Base-by-base conservation (phyloP, 2,329 filamentous ascomycete species). In the Sclerotinia minor region DNA sequence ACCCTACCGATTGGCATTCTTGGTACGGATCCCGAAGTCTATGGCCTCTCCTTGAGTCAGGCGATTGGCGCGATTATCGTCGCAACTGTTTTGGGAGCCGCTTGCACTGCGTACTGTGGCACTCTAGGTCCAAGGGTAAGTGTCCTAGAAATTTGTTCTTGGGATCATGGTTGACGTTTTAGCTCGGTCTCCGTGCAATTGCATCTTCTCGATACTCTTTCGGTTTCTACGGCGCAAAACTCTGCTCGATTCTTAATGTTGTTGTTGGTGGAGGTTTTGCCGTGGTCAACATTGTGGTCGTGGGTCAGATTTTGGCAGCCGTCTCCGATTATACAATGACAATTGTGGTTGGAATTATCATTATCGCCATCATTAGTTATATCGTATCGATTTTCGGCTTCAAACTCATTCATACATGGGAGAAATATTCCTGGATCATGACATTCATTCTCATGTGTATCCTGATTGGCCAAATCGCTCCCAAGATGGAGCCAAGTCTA, bases 181-280 rank as follows among this genome's bases (percentile, higher is more conserved):
- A 76, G 75, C 73, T 76, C 49, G 75, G 76, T 67, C 74, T 83
- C 29, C 78, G 81, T 59, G 79, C 81, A 67, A 82, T 83, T 59
- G 73, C 75, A 76, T 78, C 80, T 41, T 78, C 79, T 60, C 76
- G 81, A 61, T 82, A 81, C 71, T 81, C 80, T n/a, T 81, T 83
- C 68, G 81, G 81, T n/a, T 83, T 81, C 78, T 83, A 78, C 69
- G 81, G 81, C 21, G 81, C 81, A 64, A 83, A 83, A 71, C 74
- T 83, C 66, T 79, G 81, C 66, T 81, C 80, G 5, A 73, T 79
- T 2, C 78, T 83, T 55, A 83, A 83, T 59, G 79, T 81, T 38
- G 76, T 83, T 41, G 78, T 82, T 59, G 81, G 82, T 70, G 76
- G 81, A 44, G 75, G 75, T 11, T 76, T 76, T 55, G 73, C 80